Evolutionary conservation across 192 early-diverging fungal genomes (phyloP), one percentile per base, ranked within the genome.

Genomic region (Fimicolochytrium jonesii): DNA sequence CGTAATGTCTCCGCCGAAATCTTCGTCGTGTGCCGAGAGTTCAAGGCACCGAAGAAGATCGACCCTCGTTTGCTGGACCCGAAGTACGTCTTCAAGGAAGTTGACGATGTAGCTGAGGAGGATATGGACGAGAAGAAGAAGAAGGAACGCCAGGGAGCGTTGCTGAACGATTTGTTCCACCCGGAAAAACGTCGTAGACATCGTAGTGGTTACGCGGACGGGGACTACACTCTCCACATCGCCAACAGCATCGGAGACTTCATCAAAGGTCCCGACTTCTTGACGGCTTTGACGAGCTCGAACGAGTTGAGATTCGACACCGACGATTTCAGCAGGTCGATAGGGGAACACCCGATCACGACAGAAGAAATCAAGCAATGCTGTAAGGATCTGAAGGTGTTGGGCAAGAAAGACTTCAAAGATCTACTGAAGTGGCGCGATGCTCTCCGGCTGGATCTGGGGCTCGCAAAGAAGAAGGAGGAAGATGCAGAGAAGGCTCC

Each of bases 1-100:
- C 85, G 96, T 79, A 94, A 92, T 51, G 96, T 99, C 10, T 99
- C 96, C 48, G 96, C 96, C 6, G 96, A 99, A 87, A 99, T 99
- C 61, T 99, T 95, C 77, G 94, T 99, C 26, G 92, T 99, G 6
- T 99, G 96, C 78, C 78, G 85, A 26, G 92, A 90, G 58, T 99
- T 84, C 72, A 77, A 90, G 71, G 92, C 93, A 0, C 93, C 94
- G 39, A 93, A 93, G 71, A 90, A 92, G 71, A 90, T 99, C 68
- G 96, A 99, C 73, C 89, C 93, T 41, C 78, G 84, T 46, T 84
- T 99, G 67, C 80, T 99, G 47, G 94, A 97, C 67, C 85, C 93
- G 37, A 92, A 91, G 66, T 82, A 88, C 46, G 96, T 95, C 25
- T 99, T 99, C 73, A 88, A 92, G 63, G 94, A 99, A 51, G 71